Evolutionary conservation across 2,329 filamentous ascomycete species (phyloP).

Genomic region (Cladophialophora carrionii): DNA sequence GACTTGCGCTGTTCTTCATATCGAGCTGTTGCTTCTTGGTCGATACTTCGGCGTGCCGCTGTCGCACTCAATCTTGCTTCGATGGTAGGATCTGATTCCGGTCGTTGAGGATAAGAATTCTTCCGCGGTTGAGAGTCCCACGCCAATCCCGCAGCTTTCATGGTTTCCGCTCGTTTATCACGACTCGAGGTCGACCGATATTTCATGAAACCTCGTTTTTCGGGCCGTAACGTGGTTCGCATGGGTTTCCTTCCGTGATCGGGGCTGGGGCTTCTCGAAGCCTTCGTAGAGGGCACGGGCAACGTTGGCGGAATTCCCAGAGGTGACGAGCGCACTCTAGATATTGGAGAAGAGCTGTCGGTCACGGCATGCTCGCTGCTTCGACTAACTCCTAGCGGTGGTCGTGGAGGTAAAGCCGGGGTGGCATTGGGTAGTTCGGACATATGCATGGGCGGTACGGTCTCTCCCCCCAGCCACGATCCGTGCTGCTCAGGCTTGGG

Average conservation of each 20-base stretch:
- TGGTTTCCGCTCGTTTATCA: constrained; percentile 58
- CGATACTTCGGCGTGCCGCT: constrained; percentile 37
- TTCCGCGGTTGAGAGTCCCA: constrained; percentile 52
- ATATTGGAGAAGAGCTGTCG: constrained; percentile 16
- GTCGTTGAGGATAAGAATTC: constrained; percentile 25
- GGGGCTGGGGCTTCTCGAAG: constrained; percentile 63
- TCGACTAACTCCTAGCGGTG: constrained; percentile 45
- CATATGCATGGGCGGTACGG: constrained; percentile 78
- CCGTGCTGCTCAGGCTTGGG: constrained; percentile 20
- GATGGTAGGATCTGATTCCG: constrained; percentile 36
- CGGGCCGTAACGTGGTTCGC: constrained; percentile 59
- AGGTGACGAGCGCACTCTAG: constrained; percentile 21
- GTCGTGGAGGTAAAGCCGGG: constrained; percentile 61
- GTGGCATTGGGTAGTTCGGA: constrained; percentile 76
- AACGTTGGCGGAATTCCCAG: constrained; percentile 43
- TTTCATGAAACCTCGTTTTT: constrained; percentile 52
- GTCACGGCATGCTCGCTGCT: constrained; percentile 40
- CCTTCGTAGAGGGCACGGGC: constrained; percentile 46
- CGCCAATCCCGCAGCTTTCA: constrained; percentile 66
- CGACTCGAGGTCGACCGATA: constrained; percentile 52
- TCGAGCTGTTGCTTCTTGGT: constrained; percentile 33
- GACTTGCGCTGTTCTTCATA: constrained; percentile 31
- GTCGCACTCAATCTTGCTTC: constrained; percentile 38
- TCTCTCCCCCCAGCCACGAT: constrained; percentile 75
- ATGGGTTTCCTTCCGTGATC: constrained; percentile 60